phyloP scores from a whole-genome alignment of 192 early-diverging fungal genomes.

The Lunasporangiospora selenospora region DNA sequence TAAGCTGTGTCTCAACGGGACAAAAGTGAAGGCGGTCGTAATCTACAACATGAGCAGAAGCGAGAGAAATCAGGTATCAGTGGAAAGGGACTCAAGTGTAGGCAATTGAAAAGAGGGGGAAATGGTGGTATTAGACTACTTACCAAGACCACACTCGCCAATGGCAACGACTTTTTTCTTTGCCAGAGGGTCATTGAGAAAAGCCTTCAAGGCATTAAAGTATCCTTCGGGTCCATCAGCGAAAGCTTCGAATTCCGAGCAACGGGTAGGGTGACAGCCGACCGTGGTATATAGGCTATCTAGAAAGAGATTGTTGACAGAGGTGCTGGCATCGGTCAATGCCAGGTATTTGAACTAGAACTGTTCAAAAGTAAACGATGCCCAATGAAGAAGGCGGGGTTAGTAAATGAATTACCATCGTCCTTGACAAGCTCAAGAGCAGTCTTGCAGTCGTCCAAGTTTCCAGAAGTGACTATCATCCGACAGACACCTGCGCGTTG shows the following conservation, averaged over 20 bases:
- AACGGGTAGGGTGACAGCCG: conserved; percentile 88
- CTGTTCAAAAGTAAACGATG: too few species aligned
- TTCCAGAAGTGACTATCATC: conserved; percentile 88
- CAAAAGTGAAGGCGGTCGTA: conserved; percentile 93
- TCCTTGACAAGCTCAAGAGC: conserved; percentile 65
- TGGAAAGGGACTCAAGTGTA: not conserved
- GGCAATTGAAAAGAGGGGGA: too few species aligned
- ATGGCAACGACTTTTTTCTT: conserved; percentile 81
- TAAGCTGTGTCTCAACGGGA: conserved; percentile 72
- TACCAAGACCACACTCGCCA: conserved; percentile 91
- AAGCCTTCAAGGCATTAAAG: conserved; percentile 55
- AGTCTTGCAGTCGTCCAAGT: conserved; percentile 60
- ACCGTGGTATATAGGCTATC: conserved; percentile 73
- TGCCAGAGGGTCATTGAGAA: conserved; percentile 46
- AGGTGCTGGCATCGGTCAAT: too few species aligned
- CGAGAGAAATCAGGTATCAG: not conserved
- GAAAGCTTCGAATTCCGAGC: conserved; percentile 69
- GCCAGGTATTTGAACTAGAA: too few species aligned
- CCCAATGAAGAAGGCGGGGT: too few species aligned
- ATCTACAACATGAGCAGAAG: conserved; percentile 65
- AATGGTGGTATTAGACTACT: too few species aligned
- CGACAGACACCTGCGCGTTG: conserved; percentile 67
- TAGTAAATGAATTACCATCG: too few species aligned
- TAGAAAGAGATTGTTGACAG: not conserved
- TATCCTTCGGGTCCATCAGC: conserved; percentile 68